Base-by-base conservation (phyloP, 2,329 filamentous ascomycete genomes). In the Podosphaera xanthii region DNA sequence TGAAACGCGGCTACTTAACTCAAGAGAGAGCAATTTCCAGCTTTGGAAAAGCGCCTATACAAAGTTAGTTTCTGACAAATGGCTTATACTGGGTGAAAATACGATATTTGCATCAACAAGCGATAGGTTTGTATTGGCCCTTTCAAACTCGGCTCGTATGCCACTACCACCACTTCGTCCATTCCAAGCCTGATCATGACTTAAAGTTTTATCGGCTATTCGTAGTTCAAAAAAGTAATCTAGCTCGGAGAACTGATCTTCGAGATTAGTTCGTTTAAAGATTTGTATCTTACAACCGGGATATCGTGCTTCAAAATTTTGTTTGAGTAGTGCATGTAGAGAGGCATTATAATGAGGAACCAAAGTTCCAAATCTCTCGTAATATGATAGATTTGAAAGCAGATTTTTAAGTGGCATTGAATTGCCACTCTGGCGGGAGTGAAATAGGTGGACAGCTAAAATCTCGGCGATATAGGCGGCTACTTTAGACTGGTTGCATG, bases 61-160 rank as follows among this genome's bases (percentile, higher is more conserved):
- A 10, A 31, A 53, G 64, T 73, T 66, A 72, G 64, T 6, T 33
- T 34, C 5, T 53, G 34, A 30, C 4, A 56, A 8, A 12, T 36
- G 48, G 30, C 46, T 53, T 44, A 36, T 38, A 49, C 14, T 49
- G 35, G 6, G 35, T 56, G 4, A 40, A 46, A 42, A 72, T 75
- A 87, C 83, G 63, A 92, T 83, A 73, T 98, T 89, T 33, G 91
- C 87, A 69, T 97, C 89, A 40, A 98, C 88, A 40, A 95, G 75
- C 33, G 90, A 94, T 58, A 98, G 71, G 70, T 98, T 97, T 62
- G 85, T 74, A 70, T 98, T 98, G 49, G 91, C 92, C 61, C 82
- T 82, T 66, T 83, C 80, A 71, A 98, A 84, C 69, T 98, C 92
- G 56, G 80, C 78, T 62, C 79, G 78, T 71, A 94, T 94, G 0